These are phyloP conservation scores for Spinacia oleracea DNA, from an alignment of 179 eudicot species.

Conservation along the genomic window DNA sequence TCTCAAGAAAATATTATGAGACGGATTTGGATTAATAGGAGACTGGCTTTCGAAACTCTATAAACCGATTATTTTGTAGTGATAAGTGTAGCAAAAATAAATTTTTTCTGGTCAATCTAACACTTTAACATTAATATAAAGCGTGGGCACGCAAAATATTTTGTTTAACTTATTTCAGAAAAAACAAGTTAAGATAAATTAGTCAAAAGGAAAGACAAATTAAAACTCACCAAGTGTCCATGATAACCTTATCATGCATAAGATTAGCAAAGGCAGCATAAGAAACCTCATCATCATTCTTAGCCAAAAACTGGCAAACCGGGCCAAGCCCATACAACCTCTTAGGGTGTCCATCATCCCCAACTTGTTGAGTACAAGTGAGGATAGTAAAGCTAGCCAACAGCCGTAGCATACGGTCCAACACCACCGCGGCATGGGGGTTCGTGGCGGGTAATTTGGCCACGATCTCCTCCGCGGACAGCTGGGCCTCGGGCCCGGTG, in stretches of 20 bases:
- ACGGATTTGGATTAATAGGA: no score
- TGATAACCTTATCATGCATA: slow-evolving; percentile 23
- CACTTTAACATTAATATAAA: no score
- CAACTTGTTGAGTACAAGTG: slow-evolving; percentile 23
- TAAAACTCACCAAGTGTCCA: slow-evolving; percentile 25
- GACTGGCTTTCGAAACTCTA: no score
- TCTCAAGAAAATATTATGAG: no score
- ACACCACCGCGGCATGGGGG: slow-evolving; percentile 16
- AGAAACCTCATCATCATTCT: slow-evolving; percentile 33
- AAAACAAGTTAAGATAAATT: no score
- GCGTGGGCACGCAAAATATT: no score
- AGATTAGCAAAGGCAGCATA: slow-evolving; percentile 29
- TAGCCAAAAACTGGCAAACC: slow-evolving; percentile 27
- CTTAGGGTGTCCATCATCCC: slow-evolving; percentile 21
- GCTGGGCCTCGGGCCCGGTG: slow-evolving; percentile 1
- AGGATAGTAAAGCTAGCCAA: slow-evolving; percentile 31
- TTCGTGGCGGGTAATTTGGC: slow-evolving; percentile 15
- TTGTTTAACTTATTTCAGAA: no score
- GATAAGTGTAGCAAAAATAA: no score
- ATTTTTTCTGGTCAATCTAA: no score
- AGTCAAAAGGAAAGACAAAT: no score
- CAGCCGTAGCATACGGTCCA: slow-evolving; percentile 37
- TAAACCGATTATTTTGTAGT: no score
- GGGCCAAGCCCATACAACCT: slow-evolving; percentile 35
- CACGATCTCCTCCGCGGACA: slow-evolving; percentile 15